phyloP scores from a whole-genome alignment of 371 early-diverging fungal genomes.

The Circinella minor region DNA sequence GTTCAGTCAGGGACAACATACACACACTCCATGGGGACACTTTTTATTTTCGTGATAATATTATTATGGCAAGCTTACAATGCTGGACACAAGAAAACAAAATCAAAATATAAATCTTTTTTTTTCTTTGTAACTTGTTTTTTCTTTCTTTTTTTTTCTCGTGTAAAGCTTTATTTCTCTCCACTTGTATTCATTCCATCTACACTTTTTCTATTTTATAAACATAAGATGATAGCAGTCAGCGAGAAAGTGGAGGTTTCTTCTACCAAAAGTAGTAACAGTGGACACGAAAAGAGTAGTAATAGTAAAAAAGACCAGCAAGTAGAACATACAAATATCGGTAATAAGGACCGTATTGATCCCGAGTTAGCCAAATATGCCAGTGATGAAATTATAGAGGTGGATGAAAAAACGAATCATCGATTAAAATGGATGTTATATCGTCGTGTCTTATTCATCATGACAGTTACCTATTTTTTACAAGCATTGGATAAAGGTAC shows the following conservation, averaged over 20 bases:
- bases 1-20: no score
- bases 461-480: slow-evolving; percentile 26
- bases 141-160: neutral
- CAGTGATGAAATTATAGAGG: slow-evolving; percentile 16
- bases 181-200: no score
- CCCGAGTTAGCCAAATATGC: slow-evolving; percentile 36
- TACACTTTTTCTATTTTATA: neutral
- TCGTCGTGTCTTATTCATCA: slow-evolving; percentile 21
- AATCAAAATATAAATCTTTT: neutral
- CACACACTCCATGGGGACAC: no score
- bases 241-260: neutral
- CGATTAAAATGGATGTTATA: slow-evolving; percentile 24
- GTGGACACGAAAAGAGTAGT: neutral
- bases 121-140: neutral
- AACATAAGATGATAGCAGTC: neutral
- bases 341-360: slow-evolving; percentile 27
- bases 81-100: neutral
- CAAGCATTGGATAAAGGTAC: slow-evolving; percentile 36
- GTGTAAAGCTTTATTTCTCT: neutral
- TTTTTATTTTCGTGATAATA: no score
- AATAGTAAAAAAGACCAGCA: no score
- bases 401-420: slow-evolving; percentile 28
- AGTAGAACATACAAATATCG: neutral
- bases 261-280: neutral
- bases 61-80: no score